Conservation (phyloP, 257 asterid species). For the Solanum paucissectum region DNA sequence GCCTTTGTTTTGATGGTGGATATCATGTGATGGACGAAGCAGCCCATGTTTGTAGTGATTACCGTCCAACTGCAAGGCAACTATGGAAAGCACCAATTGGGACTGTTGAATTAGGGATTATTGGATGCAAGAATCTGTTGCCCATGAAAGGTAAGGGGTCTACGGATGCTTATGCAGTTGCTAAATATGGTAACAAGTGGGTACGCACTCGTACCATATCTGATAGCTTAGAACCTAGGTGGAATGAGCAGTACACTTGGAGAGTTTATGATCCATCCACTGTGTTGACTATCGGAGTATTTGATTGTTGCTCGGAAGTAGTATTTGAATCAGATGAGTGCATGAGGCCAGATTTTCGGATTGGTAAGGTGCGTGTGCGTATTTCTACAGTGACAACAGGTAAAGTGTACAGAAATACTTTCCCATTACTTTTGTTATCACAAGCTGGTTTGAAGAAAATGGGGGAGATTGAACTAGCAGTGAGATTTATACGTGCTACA, state of each 20-base stretch:
- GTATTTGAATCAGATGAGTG: slow-evolving; percentile 27
- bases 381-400: slow-evolving; percentile 55
- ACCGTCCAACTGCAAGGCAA: slow-evolving; percentile 79
- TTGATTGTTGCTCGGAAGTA: slow-evolving; percentile 59
- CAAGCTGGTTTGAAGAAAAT: slow-evolving; percentile 64
- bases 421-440: slow-evolving; percentile 46
- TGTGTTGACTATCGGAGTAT: slow-evolving; percentile 61
- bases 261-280: slow-evolving; percentile 83
- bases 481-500: slow-evolving; percentile 45
- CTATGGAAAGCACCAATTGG: slow-evolving; percentile 79
- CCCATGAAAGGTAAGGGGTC: slow-evolving; percentile 72
- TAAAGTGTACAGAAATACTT: slow-evolving; percentile 45
- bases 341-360: slow-evolving; percentile 40
- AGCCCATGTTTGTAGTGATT: slow-evolving; percentile 70
- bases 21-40: slow-evolving; percentile 92
- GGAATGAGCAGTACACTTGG: slow-evolving; percentile 96
- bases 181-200: slow-evolving; percentile 85
- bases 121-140: slow-evolving; percentile 63
- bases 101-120: slow-evolving; percentile 53
- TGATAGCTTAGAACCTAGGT: slow-evolving; percentile 56
- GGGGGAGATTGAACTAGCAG: slow-evolving; percentile 76
- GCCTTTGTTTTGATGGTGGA: slow-evolving; percentile 79
- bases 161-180: slow-evolving; percentile 75
- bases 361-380: slow-evolving; percentile 78
- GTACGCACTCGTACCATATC: slow-evolving; percentile 73